Evolutionary conservation across 2,329 filamentous ascomycete genomes (phyloP).

Genomic region (Talaromyces sp.): DNA sequence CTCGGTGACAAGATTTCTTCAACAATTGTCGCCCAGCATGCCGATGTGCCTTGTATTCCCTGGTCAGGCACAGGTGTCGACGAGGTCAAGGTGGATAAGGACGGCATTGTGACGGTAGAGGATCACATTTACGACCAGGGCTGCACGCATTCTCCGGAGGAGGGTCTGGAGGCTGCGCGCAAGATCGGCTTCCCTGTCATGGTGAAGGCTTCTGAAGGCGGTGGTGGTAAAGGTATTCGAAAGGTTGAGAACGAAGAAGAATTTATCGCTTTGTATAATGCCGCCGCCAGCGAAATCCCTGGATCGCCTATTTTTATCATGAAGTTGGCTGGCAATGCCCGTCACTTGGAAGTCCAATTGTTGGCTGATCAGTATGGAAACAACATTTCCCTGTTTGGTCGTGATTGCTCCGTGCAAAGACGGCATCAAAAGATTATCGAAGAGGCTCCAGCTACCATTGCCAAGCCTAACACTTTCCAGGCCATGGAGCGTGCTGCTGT

Average conservation of each 20-base stretch:
- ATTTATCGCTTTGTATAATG: constrained; percentile 86
- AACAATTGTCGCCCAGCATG: constrained; percentile 97
- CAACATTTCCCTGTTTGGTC: constrained; percentile 97
- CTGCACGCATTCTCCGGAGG: constrained; percentile 82
- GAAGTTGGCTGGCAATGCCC: constrained; percentile 94
- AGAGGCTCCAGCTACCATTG: constrained; percentile 95
- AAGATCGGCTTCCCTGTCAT: constrained; percentile 98
- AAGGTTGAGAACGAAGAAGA: constrained; percentile 82
- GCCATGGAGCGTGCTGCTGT: constrained; percentile 97
- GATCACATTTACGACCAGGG: constrained; percentile 84
- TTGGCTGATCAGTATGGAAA: constrained; percentile 98
- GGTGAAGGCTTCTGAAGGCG: constrained; percentile 99
- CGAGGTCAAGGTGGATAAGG: constrained; percentile 68
- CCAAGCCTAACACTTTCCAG: constrained; percentile 81
- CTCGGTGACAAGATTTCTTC: constrained; percentile 99
- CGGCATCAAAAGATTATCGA: constrained; percentile 99
- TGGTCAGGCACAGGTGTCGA: constrained; percentile 95
- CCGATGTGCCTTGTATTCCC: constrained; percentile 93
- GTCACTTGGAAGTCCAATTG: constrained; percentile 95
- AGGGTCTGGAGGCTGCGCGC: constrained; percentile 79
- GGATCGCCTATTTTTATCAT: constrained; percentile 99
- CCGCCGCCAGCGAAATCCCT: constrained; percentile 93
- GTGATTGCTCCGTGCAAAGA: constrained; percentile 97
- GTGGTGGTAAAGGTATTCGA: constrained; percentile 98
- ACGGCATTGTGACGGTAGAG: constrained; percentile 87